phyloP scores from a whole-genome alignment of 495 filamentous ascomycete genomes.

The Aspergillus haitiensis region DNA sequence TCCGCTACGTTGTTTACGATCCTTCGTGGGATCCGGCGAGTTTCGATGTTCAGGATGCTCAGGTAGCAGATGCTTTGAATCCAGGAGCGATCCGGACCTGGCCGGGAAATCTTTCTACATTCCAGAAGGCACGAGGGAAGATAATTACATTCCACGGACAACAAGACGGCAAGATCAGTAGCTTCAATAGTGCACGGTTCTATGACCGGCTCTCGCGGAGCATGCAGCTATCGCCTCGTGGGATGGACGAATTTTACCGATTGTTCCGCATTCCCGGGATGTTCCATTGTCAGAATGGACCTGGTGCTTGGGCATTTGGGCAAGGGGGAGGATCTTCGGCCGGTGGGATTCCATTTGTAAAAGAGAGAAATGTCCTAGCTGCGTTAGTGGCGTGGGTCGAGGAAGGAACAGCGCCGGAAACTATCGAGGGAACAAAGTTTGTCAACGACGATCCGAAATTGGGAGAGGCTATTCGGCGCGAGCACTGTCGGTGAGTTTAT shows the following conservation, averaged over 20 bases:
- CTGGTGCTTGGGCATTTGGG: slow-evolving; percentile 47
- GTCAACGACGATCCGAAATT: slow-evolving; percentile 33
- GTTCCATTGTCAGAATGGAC: slow-evolving; percentile 41
- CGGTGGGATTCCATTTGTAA: slow-evolving; percentile 12
- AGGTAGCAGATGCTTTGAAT: slow-evolving; percentile 24
- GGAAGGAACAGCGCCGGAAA: slow-evolving; percentile 44
- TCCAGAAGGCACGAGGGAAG: slow-evolving; percentile 31
- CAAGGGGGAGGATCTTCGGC: slow-evolving; percentile 30
- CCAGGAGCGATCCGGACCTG: slow-evolving; percentile 36
- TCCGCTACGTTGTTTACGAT: slow-evolving; percentile 46
- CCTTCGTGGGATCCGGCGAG: slow-evolving; percentile 38
- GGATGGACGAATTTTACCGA: slow-evolving; percentile 48
- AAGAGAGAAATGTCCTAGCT: slow-evolving; percentile 35
- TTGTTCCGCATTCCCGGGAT: slow-evolving; percentile 53
- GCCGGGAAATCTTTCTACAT: slow-evolving; percentile 33
- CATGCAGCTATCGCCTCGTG: slow-evolving; percentile 26
- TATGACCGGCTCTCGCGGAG: slow-evolving; percentile 31
- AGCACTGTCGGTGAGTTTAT: slow-evolving; percentile 37
- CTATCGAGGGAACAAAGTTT: slow-evolving; percentile 45
- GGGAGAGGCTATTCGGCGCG: slow-evolving; percentile 35
- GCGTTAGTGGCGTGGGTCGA: slow-evolving; percentile 54
- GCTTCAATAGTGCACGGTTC: slow-evolving; percentile 25
- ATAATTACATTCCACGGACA: slow-evolving; percentile 36
- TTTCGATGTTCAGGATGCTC: slow-evolving; percentile 28
- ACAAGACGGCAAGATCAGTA: slow-evolving; percentile 31